Base-by-base conservation (phyloP, 257 asterid genomes). In the Orobanche coerulescens region DNA sequence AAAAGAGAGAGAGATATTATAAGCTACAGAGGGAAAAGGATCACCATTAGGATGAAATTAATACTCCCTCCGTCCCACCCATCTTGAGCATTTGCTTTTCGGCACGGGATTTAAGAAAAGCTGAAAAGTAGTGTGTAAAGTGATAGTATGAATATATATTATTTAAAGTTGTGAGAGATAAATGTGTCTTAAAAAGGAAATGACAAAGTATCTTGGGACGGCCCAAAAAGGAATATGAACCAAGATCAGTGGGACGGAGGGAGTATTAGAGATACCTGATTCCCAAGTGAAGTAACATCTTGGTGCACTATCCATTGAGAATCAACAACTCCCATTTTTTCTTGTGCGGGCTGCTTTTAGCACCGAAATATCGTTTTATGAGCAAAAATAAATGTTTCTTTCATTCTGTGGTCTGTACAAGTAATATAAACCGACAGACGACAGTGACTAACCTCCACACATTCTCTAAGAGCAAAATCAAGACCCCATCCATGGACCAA, bases 401-500 rank as follows among this genome's bases (percentile, higher is more conserved):
- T 36, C 15, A 47, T 12, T 61, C 34, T 46, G 36, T 37, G 42
- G 9, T 61, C 34, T 46, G 36, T 37, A 8, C n/a, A 49, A 65
- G 43, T 40, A 20, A 40, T 26, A 50, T n/a, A n/a, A n/a, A n/a
- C n/a, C n/a, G n/a, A n/a, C n/a, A n/a, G n/a, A n/a, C n/a, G n/a
- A n/a, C n/a, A n/a, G n/a, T n/a, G n/a, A 58, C 78, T 74, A 5
- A 84, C 96, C 94, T 92, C 94, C 10, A 88, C 98, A 69, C 98
- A 92, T 74, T 83, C 84, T 71, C 88, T 78, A 58, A 88, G 96
- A 46, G 95, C 90, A 71, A 92, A 84, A 82, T 88, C 98, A 51
- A 88, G 95, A 62, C 98, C 98, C 98, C 98, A 88, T 71, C 98
- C 98, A 68, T 92, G 98, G 69, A 92, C 86, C 71, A 92, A 78